Base-by-base conservation (phyloP, 2,329 filamentous ascomycete genomes). In the Hirsutella minnesotensis region DNA sequence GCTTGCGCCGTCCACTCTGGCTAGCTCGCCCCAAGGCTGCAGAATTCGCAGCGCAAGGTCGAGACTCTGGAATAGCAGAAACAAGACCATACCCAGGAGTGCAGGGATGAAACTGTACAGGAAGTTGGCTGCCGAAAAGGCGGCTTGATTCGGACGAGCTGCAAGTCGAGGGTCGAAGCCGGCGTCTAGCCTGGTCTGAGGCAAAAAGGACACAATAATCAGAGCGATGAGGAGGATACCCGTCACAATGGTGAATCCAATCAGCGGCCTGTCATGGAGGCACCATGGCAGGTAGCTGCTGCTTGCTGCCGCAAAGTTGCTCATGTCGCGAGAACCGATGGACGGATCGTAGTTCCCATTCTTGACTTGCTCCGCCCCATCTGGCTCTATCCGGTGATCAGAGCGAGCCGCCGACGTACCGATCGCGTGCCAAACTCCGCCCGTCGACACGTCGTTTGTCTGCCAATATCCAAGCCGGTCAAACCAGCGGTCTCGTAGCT, bases 401-500 rank as follows among this genome's bases (percentile, higher is more conserved):
- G 51, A 53, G 44, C 40, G 48, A 53, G 38, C 61, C 13, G 68
- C 55, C 2, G 60, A 58, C 60, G 71, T 54, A 60, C 86, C 87
- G 44, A 94, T 75, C 2, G 79, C 79, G 56, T 94, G 88, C 70
- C 92, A 94, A 21, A 87, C 68, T 18, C 80, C 77, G 18, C 80
- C 77, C 19, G 62, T 56, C 4, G 75, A 72, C 47, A 72, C 70
- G 43, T 78, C 78, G 16, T 79, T 78, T 21, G 80, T 78, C 45
- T 76, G 77, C 86, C 89, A 95, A 61, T 94, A 94, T 7, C 89
- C 87, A n/a, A 95, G 72, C 37, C 83, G 73, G 52, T 90, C 80
- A 5, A 73, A 66, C 49, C 77, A 76, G 47, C 70, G 75, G 53
- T 68, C 73, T 40, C 63, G 66, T 36, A 75, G 69, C 48, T 69